Evolutionary conservation across 768 basidiomycete genomes (phyloP).

Genomic region (Tricholomella constricta): DNA sequence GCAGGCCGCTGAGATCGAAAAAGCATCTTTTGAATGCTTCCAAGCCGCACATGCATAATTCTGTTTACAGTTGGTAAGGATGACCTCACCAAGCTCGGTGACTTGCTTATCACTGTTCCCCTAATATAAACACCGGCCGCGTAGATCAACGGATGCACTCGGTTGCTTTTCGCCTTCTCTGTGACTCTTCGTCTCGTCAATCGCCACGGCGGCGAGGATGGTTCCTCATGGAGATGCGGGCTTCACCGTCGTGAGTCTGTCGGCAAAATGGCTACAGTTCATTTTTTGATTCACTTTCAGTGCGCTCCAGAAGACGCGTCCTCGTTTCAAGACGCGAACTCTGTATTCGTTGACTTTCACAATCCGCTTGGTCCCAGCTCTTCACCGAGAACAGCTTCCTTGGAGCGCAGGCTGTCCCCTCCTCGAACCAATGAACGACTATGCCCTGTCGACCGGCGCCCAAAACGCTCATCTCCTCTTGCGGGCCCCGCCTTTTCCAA

Average conservation of each 20-base stretch:
- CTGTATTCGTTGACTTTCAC: background rate
- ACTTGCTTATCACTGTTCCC: background rate
- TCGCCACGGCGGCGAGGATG: constrained; percentile 3
- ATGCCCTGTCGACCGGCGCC: constrained; percentile 24
- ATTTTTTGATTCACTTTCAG: background rate
- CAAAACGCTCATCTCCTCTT: constrained; percentile 44
- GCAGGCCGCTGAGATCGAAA: constrained; percentile 1
- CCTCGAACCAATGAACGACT: constrained; percentile 12
- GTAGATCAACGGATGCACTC: background rate
- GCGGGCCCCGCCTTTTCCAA: constrained; percentile 38
- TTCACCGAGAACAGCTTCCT: background rate
- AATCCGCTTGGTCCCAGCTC: background rate
- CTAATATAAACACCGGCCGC: constrained; percentile 11
- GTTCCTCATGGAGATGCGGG: background rate
- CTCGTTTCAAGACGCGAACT: background rate
- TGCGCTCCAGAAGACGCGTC: background rate
- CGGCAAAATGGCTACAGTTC: background rate
- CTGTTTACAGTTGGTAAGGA: background rate
- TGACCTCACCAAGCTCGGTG: background rate
- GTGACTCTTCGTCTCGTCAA: background rate
- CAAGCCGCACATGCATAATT: constrained; percentile 4
- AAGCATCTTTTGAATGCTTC: constrained; percentile 1
- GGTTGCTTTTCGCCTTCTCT: constrained; percentile 1
- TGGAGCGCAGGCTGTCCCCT: constrained; percentile 4
- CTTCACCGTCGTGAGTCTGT: background rate